These are phyloP conservation scores for Pseudoperonospora humuli DNA, from an alignment of 352 stramenopile species.

Conservation along the genomic window DNA sequence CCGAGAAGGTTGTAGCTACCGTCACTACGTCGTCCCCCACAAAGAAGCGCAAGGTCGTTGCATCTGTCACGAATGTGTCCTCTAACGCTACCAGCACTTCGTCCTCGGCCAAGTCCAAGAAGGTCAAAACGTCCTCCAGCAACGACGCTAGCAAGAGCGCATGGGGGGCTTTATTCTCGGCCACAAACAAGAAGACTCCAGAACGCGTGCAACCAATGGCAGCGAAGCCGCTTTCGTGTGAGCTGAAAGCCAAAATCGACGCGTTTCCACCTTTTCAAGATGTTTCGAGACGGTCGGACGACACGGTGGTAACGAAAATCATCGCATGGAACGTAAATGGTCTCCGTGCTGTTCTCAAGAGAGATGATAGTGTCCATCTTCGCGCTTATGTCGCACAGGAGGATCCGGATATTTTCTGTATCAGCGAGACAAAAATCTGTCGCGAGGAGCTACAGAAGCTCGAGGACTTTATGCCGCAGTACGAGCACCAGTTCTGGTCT, in stretches of 20 bases:
- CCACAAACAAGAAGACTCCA: constrained; percentile 5
- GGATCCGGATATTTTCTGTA: constrained; percentile 70
- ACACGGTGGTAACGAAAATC: constrained; percentile 31
- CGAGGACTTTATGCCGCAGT: constrained; percentile 66
- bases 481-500: constrained; percentile 70
- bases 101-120: constrained; percentile 1
- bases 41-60: constrained; percentile 16
- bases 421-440: constrained; percentile 85
- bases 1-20: constrained; percentile 7
- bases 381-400: constrained; percentile 71
- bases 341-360: constrained; percentile 67
- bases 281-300: constrained; percentile 20
- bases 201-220: constrained; percentile 18
- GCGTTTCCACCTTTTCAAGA: constrained; percentile 42
- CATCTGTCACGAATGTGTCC: constrained; percentile 1
- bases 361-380: constrained; percentile 53
- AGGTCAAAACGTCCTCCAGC: constrained; percentile 8
- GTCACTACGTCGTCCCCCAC: neutral
- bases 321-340: constrained; percentile 84
- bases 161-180: constrained; percentile 38
- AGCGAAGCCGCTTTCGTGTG: constrained; percentile 20
- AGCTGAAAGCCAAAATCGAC: constrained; percentile 42
- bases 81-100: neutral
- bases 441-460: constrained; percentile 62
- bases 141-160: constrained; percentile 30